Base-by-base conservation (phyloP, 306 rosid genomes). In the Gastrolobium villosum region DNA sequence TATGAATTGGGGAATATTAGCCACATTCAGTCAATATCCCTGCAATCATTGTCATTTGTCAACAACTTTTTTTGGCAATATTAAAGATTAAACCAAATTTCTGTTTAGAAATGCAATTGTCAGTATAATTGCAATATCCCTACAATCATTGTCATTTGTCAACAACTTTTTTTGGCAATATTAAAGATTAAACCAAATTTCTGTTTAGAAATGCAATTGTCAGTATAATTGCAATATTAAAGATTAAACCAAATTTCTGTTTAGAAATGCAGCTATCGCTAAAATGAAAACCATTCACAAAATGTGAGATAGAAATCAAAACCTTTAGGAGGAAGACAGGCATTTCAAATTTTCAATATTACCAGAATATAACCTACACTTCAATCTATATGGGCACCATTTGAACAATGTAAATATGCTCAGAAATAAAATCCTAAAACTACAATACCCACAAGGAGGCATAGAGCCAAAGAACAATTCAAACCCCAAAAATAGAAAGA, bases 401-500 rank as follows among this genome's bases (percentile, higher is more conserved):
- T 30, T 30, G 35, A 9, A 66, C n/a, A 14, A 49, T 49, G 10
- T 2, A 64, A 76, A 46, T 72, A 85, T 72, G 40, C 50, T 77
- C 44, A 65, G 46, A 78, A 80, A 44, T 28, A 43, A 77, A 75
- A 37, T 26, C 61, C 44, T 83, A 76, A 62, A 14, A 75, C 78
- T 59, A 40, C 44, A 41, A 53, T 34, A 54, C 32, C 67, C 6
- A 79, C 49, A 73, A 60, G 41, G 68, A 44, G 62, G 50, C 45
- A 73, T 40, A 53, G 45, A 49, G 70, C 66, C 63, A 10, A 53
- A 48, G 8, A 7, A 54, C 88, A 78, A 80, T 65, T 70, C 87
- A 81, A 78, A 61, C 45, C 75, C 65, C 85, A 78, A 81, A 80
- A 81, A 41, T 79, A 78, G 83, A 44, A 67, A 63, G 60, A 7